Percentiles rank a stretch among this genome's conserved stretches.
Conservation (phyloP, 1,139 yeast species). For the Suzukiozyma palmioleophila region DNA sequence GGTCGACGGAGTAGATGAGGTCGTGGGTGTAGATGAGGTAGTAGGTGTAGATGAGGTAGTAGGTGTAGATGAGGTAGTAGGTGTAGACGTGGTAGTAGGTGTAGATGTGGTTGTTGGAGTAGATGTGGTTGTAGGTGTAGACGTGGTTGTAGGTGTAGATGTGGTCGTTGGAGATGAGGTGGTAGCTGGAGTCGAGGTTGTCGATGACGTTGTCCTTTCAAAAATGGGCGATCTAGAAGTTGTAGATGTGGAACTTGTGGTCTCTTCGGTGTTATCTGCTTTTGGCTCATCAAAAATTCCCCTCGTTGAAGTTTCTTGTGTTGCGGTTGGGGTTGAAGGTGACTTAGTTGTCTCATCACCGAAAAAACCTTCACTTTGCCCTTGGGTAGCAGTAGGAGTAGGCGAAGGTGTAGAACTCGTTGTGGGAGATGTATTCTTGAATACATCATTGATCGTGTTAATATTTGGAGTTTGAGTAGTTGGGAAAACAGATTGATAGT, state of each 20-base stretch:
- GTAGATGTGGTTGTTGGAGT: not conserved
- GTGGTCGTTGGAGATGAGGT: not conserved
- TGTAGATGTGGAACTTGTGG: not conserved
- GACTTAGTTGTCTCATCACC: too few relatives aligned
- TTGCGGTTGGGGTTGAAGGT: too few relatives aligned
- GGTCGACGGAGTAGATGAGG: slow-evolving; percentile 5
- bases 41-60: not conserved
- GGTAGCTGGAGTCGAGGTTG: not conserved
- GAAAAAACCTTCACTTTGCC: too few relatives aligned
- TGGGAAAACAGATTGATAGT: not conserved
- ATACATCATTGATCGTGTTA: too few relatives aligned
- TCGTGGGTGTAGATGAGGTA: slow-evolving; percentile 4
- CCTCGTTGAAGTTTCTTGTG: too few relatives aligned
- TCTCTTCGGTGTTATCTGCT: not conserved
- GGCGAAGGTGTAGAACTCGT: too few relatives aligned
- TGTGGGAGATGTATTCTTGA: too few relatives aligned
- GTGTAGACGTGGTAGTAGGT: not conserved
- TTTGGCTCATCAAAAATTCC: too few relatives aligned
- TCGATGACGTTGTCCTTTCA: not conserved
- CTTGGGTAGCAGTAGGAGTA: too few relatives aligned
- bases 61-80: not conserved
- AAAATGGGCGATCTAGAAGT: too few relatives aligned
- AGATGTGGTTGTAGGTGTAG: not conserved
- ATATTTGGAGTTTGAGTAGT: too few relatives aligned
- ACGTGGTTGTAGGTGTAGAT: not conserved